These are phyloP conservation scores for Ceriops tagal DNA, from an alignment of 345 rosid species.

Conservation along the genomic window DNA sequence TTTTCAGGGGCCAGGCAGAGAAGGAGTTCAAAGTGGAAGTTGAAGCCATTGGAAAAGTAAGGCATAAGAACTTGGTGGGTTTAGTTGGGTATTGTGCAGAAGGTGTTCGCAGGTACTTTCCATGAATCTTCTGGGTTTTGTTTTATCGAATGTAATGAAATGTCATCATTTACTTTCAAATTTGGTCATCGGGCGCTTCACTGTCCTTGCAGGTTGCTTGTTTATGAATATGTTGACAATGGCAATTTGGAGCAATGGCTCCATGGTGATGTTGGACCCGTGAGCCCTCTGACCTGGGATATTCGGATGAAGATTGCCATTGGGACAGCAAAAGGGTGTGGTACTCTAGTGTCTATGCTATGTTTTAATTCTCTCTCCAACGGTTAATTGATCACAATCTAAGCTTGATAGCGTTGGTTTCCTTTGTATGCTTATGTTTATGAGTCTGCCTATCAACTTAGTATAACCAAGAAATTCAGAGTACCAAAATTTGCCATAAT, in stretches of 20 bases:
- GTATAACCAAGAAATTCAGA: too few relatives aligned
- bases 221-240: slow-evolving; percentile 84
- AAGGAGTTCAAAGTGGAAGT: slow-evolving; percentile 96
- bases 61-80: slow-evolving; percentile 94
- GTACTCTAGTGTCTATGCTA: neutral
- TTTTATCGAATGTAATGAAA: neutral
- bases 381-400: neutral
- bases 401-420: neutral
- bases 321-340: slow-evolving; percentile 90
- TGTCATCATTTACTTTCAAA: neutral
- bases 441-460: neutral
- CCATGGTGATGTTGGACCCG: slow-evolving; percentile 86
- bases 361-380: neutral
- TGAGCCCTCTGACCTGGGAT: slow-evolving; percentile 89
- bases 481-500: too few relatives aligned
- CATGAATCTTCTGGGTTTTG: neutral
- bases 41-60: slow-evolving; percentile 93
- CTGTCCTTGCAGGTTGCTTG: slow-evolving; percentile 68
- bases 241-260: slow-evolving; percentile 98
- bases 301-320: slow-evolving; percentile 85
- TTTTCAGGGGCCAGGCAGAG: slow-evolving; percentile 86
- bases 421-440: neutral
- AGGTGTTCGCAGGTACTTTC: slow-evolving; percentile 62
- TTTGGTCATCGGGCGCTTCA: neutral
- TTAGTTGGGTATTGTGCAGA: slow-evolving; percentile 88